Conservation (phyloP, 1,284 basidiomycete species). For the Wallemia ichthyophaga region DNA sequence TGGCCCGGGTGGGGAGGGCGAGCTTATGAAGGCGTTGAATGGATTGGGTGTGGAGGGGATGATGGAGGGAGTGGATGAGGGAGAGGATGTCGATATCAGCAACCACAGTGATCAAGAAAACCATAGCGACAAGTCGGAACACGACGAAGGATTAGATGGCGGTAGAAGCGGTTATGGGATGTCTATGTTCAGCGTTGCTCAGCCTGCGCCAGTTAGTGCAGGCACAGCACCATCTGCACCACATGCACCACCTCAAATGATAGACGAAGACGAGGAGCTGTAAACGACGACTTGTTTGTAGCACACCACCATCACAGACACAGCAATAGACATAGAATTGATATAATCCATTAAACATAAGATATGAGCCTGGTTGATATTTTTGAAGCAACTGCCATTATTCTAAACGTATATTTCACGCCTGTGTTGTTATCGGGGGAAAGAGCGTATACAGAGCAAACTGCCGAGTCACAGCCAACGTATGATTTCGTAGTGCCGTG, state of each 20-base stretch:
- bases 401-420: not conserved
- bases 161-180: not conserved
- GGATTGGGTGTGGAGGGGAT: not conserved
- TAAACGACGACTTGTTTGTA: not conserved
- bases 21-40: slow-evolving; percentile 1
- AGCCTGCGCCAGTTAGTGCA: not conserved
- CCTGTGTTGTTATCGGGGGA: not conserved
- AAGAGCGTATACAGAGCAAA: not conserved
- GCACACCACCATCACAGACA: not conserved
- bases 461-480: not conserved
- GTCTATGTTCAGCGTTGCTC: not conserved
- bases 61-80: no score
- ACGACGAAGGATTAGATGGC: not conserved
- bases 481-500: not conserved
- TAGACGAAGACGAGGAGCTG: not conserved
- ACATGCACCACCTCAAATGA: not conserved
- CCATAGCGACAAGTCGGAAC: not conserved
- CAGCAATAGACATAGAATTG: no score
- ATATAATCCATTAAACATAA: no score
- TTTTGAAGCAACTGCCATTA: not conserved
- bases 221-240: not conserved
- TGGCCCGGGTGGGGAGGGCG: not conserved
- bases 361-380: not conserved
- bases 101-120: not conserved
- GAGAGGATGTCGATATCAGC: not conserved